Evolutionary conservation across 306 rosid genomes (phyloP), one percentile per base, ranked within the genome.

Genomic region (Carpinus fangiana): DNA sequence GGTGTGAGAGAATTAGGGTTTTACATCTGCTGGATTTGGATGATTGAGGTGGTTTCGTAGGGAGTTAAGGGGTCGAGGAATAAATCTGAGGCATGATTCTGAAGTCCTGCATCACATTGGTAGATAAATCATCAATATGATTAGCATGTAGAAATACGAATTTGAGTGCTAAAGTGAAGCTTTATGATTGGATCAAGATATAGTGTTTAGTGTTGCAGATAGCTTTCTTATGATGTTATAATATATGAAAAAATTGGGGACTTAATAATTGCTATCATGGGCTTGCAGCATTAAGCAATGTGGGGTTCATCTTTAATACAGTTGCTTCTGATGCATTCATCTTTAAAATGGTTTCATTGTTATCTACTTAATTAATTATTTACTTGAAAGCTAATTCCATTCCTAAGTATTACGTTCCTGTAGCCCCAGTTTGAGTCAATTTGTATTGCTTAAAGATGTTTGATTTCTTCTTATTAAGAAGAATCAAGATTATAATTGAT

Each of bases 391-490:
- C 46, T 64, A 64, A 67, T 67, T 67, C 51, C 72, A 38, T 41
- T 7, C 6, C 7, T 0, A 18, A 67, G 51, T n/a, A 20, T 67
- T 67, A 67, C 41, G n/a, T 67, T 67, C 23, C 18, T 41, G 28
- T 67, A n/a, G 8, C 48, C 38, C 26, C 17, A 38, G 28, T 81
- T 54, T 70, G 72, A 67, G 45, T 81, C 75, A 31, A 21, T 59
- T 55, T 21, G 12, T 53, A 73, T 73, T 64, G 28, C 70, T 65
- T 76, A 77, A 18, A 67, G 51, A 41, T 67, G 72, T 67, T 67
- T 26, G 68, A 28, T 61, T 13, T 61, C 68, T 26, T 61, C n/a
- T 5, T 23, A 9, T 38, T 7, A 50, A 36, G 4, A 14, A 60
- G 6, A 17, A 64, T 21, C 17, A 60, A 45, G n/a, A 53, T 13